Evolutionary conservation across 2,329 filamentous ascomycete genomes (phyloP).

Genomic region (Achaetomium macrosporum): DNA sequence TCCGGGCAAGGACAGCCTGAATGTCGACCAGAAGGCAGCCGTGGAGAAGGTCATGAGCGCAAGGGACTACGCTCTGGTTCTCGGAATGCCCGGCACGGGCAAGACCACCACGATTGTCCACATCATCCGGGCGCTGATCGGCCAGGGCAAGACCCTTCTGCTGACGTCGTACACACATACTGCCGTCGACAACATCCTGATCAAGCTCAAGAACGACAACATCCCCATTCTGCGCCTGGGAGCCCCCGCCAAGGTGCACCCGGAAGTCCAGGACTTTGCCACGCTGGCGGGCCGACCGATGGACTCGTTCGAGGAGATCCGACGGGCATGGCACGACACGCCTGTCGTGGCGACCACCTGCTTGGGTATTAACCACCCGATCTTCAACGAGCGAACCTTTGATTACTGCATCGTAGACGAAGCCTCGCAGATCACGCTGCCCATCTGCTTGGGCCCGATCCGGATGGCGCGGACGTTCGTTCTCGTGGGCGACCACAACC

Average conservation of each 20-base stretch:
- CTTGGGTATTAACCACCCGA: slow-evolving; percentile 78
- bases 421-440: slow-evolving; percentile 93
- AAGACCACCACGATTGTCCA: slow-evolving; percentile 98
- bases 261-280: slow-evolving; percentile 79
- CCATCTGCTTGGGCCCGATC: slow-evolving; percentile 89
- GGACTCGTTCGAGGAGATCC: slow-evolving; percentile 74
- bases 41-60: slow-evolving; percentile 96
- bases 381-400: slow-evolving; percentile 85
- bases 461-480: slow-evolving; percentile 90
- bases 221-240: slow-evolving; percentile 82
- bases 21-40: slow-evolving; percentile 78
- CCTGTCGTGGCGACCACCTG: slow-evolving; percentile 94
- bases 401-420: slow-evolving; percentile 99
- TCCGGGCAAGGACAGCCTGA: slow-evolving; percentile 61
- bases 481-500: slow-evolving; percentile 92
- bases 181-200: slow-evolving; percentile 93
- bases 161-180: slow-evolving; percentile 96
- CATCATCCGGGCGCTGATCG: slow-evolving; percentile 84
- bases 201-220: slow-evolving; percentile 78
- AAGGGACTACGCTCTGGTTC: slow-evolving; percentile 89
- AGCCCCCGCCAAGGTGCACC: slow-evolving; percentile 76
- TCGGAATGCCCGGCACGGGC: slow-evolving; percentile 96
- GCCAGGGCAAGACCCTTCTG: slow-evolving; percentile 85
- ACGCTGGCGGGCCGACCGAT: slow-evolving; percentile 69
- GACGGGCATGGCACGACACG: slow-evolving; percentile 74